phyloP scores from a whole-genome alignment of 257 asterid genomes.

The Gentiana macrophylla region DNA sequence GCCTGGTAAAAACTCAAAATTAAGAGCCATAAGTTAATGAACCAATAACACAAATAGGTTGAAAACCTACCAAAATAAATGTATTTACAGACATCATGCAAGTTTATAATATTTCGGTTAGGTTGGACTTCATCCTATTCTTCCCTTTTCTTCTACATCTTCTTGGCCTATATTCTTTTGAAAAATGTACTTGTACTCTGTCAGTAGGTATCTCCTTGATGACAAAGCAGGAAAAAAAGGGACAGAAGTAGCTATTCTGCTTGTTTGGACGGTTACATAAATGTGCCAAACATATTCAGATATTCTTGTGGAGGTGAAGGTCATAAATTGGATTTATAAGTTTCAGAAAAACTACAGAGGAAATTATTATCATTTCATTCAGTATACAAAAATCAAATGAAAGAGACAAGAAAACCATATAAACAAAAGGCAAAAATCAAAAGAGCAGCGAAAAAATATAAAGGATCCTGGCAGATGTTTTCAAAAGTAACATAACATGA shows the following conservation, averaged over 20 bases:
- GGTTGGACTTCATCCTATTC: too few species aligned
- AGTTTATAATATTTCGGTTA: too few species aligned
- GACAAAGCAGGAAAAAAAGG: not conserved
- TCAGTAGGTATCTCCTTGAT: not conserved
- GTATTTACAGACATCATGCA: not conserved
- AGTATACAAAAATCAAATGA: too few species aligned
- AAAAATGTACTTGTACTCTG: too few species aligned
- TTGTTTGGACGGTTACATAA: too few species aligned
- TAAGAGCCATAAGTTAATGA: not conserved
- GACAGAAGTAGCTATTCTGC: not conserved
- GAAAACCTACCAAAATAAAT: not conserved
- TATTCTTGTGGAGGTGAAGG: too few species aligned
- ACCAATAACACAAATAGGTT: not conserved
- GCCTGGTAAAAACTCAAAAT: constrained; percentile 46
- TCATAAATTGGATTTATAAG: too few species aligned
- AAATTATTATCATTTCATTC: too few species aligned
- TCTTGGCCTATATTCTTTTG: not conserved
- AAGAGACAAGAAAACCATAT: too few species aligned
- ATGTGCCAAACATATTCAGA: too few species aligned
- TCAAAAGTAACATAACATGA: not conserved
- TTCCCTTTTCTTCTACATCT: not conserved
- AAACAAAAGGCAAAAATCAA: not conserved
- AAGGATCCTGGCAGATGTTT: constrained; percentile 8
- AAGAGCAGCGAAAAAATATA: not conserved
- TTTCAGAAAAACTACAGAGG: too few species aligned